Evolutionary conservation across 2,329 filamentous ascomycete species (phyloP).

Genomic region (Alternaria viburni): DNA sequence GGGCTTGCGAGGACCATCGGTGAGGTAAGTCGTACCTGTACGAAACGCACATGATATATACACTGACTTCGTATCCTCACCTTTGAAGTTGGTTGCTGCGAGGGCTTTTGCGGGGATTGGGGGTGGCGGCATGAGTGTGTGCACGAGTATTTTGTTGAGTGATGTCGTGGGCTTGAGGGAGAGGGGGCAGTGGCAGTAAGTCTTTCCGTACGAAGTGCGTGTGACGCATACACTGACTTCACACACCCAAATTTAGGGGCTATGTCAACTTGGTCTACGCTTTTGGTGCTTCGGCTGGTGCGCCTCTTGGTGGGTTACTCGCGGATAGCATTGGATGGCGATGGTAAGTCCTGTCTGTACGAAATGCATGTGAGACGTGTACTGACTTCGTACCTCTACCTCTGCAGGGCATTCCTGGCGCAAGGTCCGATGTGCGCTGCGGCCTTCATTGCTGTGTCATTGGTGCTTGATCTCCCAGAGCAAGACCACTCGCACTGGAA

Average conservation of each 20-base stretch:
- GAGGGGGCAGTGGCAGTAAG: constrained; percentile 70
- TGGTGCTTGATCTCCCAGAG: constrained; percentile 67
- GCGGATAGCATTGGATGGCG: constrained; percentile 77
- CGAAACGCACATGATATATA: neutral
- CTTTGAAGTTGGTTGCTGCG: constrained; percentile 66
- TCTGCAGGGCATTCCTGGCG: constrained; percentile 65
- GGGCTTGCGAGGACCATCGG: constrained; percentile 68
- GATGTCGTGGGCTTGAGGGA: constrained; percentile 74
- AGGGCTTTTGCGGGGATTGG: constrained; percentile 70
- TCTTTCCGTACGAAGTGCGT: neutral
- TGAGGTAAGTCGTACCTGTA: neutral
- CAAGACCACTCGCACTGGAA: constrained; percentile 67
- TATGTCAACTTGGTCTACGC: constrained; percentile 76
- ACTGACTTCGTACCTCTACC: too few species aligned
- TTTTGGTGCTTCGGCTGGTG: constrained; percentile 70
- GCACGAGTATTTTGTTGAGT: constrained; percentile 72
- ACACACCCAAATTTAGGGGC: constrained; percentile 48
- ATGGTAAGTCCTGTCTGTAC: constrained; percentile 40
- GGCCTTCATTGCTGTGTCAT: constrained; percentile 68
- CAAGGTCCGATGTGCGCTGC: constrained; percentile 73
- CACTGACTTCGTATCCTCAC: neutral
- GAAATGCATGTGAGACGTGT: too few species aligned
- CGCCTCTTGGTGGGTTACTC: constrained; percentile 71
- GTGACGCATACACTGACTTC: too few species aligned
- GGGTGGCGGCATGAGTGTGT: constrained; percentile 73